Conservation (phyloP, 495 filamentous ascomycete genomes). For the Umbilicaria muhlenbergii region DNA sequence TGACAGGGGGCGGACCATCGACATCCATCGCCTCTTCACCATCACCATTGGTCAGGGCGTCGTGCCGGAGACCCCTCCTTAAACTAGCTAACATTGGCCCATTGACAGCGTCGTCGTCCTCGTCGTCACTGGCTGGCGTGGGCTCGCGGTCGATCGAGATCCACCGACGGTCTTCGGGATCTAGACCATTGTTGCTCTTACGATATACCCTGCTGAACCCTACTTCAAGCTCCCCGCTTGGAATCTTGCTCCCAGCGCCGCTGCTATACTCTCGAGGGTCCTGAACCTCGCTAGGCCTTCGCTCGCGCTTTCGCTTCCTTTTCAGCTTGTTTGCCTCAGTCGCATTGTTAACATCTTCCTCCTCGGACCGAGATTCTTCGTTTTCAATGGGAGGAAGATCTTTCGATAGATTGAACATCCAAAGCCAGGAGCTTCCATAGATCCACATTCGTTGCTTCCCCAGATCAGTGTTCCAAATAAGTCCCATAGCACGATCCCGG, state of each 20-base stretch:
- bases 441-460: constrained; percentile 58
- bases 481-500: constrained; percentile 64
- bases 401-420: constrained; percentile 75
- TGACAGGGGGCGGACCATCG: constrained; percentile 15
- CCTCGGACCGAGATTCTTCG: not conserved
- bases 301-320: constrained; percentile 26
- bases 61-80: not conserved
- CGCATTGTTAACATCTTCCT: constrained; percentile 8
- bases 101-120: constrained; percentile 20
- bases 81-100: not conserved
- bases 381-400: constrained; percentile 41
- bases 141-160: constrained; percentile 29
- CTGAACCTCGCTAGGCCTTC: constrained; percentile 20
- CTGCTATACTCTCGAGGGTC: constrained; percentile 22
- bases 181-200: constrained; percentile 22
- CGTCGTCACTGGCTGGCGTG: constrained; percentile 20
- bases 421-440: constrained; percentile 71
- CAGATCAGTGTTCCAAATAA: constrained; percentile 60
- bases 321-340: constrained; percentile 6
- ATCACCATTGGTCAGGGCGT: not conserved
- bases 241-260: constrained; percentile 47
- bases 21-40: constrained; percentile 13
- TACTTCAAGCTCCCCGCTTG: constrained; percentile 34
- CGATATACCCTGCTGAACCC: constrained; percentile 45
- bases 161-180: constrained; percentile 26